Conservation (phyloP, 2,329 filamentous ascomycete genomes). For the Penicillium fuscoglaucum region DNA sequence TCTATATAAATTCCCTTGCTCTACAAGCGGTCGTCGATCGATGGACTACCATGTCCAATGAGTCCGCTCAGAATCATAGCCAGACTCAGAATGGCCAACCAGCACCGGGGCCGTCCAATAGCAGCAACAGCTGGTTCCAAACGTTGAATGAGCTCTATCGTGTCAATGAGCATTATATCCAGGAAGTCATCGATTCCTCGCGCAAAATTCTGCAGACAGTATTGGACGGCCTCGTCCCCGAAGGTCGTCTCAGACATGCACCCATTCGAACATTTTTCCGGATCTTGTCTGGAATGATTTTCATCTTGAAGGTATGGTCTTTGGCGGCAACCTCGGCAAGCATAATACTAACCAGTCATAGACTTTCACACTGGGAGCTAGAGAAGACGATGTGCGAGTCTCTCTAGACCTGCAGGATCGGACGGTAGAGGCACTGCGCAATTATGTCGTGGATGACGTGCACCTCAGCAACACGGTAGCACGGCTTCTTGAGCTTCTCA, state of each 20-base stretch:
- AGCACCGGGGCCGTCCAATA: slow-evolving; percentile 30
- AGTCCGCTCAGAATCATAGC: slow-evolving; percentile 36
- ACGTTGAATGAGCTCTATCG: slow-evolving; percentile 52
- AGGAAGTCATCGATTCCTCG: slow-evolving; percentile 62
- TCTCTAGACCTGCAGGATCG: slow-evolving; percentile 60
- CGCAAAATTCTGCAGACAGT: slow-evolving; percentile 61
- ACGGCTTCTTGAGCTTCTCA: slow-evolving; percentile 60
- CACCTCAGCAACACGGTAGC: slow-evolving; percentile 64
- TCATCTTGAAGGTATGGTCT: slow-evolving; percentile 58
- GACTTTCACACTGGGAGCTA: slow-evolving; percentile 64
- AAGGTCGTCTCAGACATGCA: slow-evolving; percentile 60
- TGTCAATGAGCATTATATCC: slow-evolving; percentile 62
- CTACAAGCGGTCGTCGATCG: slow-evolving; percentile 93
- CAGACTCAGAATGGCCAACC: slow-evolving; percentile 32
- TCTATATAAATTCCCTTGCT: slow-evolving; percentile 92
- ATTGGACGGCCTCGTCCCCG: slow-evolving; percentile 59
- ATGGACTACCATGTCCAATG: slow-evolving; percentile 69
- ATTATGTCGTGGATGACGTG: slow-evolving; percentile 65
- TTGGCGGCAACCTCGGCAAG: neutral
- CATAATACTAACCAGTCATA: slow-evolving; percentile 22
- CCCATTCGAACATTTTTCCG: slow-evolving; percentile 66
- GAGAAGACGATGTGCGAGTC: slow-evolving; percentile 61
- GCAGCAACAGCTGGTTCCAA: slow-evolving; percentile 37
- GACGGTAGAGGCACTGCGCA: slow-evolving; percentile 59
- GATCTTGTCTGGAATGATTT: slow-evolving; percentile 64